phyloP scores from a whole-genome alignment of 805 yeast species.

The Nakazawaea holstii region DNA sequence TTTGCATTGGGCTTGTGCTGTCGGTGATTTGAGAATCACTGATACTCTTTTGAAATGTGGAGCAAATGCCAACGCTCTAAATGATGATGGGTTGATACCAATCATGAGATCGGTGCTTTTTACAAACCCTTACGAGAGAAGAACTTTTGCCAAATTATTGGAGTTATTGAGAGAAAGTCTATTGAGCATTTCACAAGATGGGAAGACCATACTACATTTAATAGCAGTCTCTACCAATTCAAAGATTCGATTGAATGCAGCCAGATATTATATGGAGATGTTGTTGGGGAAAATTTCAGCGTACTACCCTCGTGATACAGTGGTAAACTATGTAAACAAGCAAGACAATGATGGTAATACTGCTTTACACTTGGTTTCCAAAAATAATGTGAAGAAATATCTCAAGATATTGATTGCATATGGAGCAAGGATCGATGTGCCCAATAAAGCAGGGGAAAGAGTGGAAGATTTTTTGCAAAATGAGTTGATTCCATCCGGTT shows the following conservation, averaged over 20 bases:
- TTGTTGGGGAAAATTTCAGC: conserved; percentile 70
- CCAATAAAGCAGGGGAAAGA: conserved; percentile 38
- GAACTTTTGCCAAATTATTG: conserved; percentile 74
- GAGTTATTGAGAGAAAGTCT: conserved; percentile 73
- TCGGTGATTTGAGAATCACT: conserved; percentile 78
- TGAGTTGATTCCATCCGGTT: conserved; percentile 19
- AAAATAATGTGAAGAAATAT: conserved; percentile 38
- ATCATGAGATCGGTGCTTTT: conserved; percentile 78
- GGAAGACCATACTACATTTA: conserved; percentile 81
- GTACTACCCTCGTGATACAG: conserved; percentile 53
- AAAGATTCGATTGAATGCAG: conserved; percentile 67
- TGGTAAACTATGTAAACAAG: conserved; percentile 50
- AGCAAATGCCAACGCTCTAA: conserved; percentile 56
- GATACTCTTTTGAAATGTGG: conserved; percentile 73
- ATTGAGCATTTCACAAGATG: conserved; percentile 68
- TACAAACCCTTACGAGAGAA: conserved; percentile 79
- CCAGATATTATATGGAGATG: conserved; percentile 76
- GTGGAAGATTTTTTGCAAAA: conserved; percentile 30
- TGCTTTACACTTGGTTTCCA: conserved; percentile 45
- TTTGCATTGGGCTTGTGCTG: conserved; percentile 96
- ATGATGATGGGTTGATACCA: conserved; percentile 80
- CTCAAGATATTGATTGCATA: conserved; percentile 39
- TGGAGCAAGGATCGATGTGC: conserved; percentile 50
- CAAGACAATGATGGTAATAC: conserved; percentile 56
- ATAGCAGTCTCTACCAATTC: conserved; percentile 66